These are phyloP conservation scores for Aegilops longissima DNA, from an alignment of 176 grass and related monocot genomes.

Conservation along the genomic window DNA sequence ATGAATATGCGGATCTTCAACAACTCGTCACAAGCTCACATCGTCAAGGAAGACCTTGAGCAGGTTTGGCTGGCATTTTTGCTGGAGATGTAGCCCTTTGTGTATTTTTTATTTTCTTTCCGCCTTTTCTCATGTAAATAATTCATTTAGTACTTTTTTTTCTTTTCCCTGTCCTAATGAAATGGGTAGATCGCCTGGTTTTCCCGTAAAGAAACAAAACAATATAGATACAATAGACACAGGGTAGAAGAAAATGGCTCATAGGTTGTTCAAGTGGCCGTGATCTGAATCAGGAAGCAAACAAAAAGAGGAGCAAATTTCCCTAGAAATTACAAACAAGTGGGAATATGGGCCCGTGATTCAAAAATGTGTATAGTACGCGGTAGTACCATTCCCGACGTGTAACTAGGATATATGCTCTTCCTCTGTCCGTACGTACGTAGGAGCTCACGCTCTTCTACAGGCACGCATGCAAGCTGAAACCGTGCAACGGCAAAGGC, in stretches of 20 bases:
- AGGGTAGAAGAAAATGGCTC: background rate
- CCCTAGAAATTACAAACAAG: conserved; percentile 13
- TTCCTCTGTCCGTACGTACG: conserved; percentile 12
- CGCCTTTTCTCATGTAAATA: too few relatives aligned
- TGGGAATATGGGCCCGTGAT: background rate
- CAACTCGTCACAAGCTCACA: too few relatives aligned
- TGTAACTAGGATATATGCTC: conserved; percentile 22
- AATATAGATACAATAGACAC: background rate
- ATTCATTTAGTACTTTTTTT: too few relatives aligned
- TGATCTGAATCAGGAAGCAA: background rate
- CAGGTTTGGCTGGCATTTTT: too few relatives aligned
- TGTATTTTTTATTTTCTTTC: too few relatives aligned
- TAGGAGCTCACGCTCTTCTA: background rate
- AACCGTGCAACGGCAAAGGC: background rate
- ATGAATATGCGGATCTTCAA: too few relatives aligned
- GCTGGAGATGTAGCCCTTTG: too few relatives aligned
- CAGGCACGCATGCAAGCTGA: background rate
- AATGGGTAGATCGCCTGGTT: too few relatives aligned
- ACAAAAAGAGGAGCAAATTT: conserved; percentile 16
- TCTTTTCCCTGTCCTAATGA: too few relatives aligned
- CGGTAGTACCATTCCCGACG: conserved; percentile 6
- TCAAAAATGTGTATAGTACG: background rate
- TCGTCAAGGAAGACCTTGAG: too few relatives aligned
- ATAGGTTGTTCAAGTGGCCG: conserved; percentile 17
- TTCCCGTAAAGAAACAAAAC: background rate